These are phyloP conservation scores for Lachancea thermotolerans DNA, from an alignment of 805 yeast genomes.

Conservation along the genomic window DNA sequence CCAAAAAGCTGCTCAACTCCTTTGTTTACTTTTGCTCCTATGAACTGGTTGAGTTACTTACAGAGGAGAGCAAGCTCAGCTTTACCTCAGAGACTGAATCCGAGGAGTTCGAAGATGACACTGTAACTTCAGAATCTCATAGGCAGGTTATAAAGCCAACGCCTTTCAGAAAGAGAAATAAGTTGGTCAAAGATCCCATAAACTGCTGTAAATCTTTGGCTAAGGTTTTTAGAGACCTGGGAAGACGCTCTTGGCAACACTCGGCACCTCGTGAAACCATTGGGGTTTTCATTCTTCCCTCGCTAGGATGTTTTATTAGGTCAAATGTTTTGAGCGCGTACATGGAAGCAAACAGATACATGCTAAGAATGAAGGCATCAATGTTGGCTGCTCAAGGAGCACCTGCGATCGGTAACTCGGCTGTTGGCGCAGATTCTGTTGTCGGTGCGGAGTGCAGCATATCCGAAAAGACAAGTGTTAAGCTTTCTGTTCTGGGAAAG, in stretches of 20 bases:
- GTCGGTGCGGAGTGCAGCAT: slow-evolving; percentile 62
- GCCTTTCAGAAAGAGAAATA: slow-evolving; percentile 27
- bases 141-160: slow-evolving; percentile 22
- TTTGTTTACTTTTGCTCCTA: slow-evolving; percentile 60
- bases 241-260: slow-evolving; percentile 90
- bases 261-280: slow-evolving; percentile 50
- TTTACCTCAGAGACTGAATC: slow-evolving; percentile 11
- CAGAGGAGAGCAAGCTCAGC: slow-evolving; percentile 16
- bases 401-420: slow-evolving; percentile 24
- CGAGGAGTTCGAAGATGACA: slow-evolving; percentile 15
- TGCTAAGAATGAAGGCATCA: slow-evolving; percentile 60
- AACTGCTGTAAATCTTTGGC: slow-evolving; percentile 43
- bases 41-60: slow-evolving; percentile 46
- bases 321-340: slow-evolving; percentile 73
- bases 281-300: slow-evolving; percentile 65
- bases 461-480: slow-evolving; percentile 81
- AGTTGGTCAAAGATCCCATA: slow-evolving; percentile 22
- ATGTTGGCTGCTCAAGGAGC: slow-evolving; percentile 23
- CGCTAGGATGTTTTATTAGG: slow-evolving; percentile 63
- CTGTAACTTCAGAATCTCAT: slow-evolving; percentile 10
- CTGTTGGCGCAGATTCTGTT: slow-evolving; percentile 80
- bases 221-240: slow-evolving; percentile 76
- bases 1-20: slow-evolving; percentile 69
- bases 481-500: slow-evolving; percentile 73
- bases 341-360: slow-evolving; percentile 81